These are phyloP conservation scores for Hawksworthiomyces lignivorus DNA, from an alignment of 2,329 filamentous ascomycete species.

Conservation along the genomic window DNA sequence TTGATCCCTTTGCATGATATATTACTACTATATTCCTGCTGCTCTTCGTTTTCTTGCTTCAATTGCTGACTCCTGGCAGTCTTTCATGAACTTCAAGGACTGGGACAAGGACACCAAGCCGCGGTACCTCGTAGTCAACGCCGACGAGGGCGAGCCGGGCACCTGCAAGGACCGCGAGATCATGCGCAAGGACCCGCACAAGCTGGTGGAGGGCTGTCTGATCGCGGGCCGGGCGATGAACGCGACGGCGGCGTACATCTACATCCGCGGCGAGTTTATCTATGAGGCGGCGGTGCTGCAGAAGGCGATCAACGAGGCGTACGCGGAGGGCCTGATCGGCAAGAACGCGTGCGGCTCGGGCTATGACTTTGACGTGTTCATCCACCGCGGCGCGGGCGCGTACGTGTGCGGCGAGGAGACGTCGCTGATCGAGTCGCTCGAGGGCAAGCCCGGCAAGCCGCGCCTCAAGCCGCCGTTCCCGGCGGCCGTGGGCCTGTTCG, in stretches of 20 bases:
- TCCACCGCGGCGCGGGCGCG: constrained; percentile 94
- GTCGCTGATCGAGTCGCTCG: constrained; percentile 92
- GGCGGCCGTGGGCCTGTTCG: constrained; percentile 92
- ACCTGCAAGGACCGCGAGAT: constrained; percentile 99
- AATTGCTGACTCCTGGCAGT: constrained; percentile 41
- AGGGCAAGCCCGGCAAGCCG: constrained; percentile 98
- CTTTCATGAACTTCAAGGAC: constrained; percentile 99
- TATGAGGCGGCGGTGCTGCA: constrained; percentile 91
- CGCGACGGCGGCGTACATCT: constrained; percentile 96
- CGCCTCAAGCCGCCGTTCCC: constrained; percentile 98
- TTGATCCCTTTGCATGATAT: constrained; percentile 5
- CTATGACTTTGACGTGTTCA: constrained; percentile 95
- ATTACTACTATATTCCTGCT: neutral
- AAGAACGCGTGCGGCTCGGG: constrained; percentile 97
- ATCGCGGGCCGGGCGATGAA: constrained; percentile 98
- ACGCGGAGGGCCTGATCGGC: constrained; percentile 86
- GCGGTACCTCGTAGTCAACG: constrained; percentile 94
- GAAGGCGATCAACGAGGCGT: constrained; percentile 94
- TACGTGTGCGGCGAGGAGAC: constrained; percentile 99
- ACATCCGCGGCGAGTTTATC: constrained; percentile 98
- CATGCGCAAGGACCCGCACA: constrained; percentile 99
- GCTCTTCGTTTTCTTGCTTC: constrained; percentile 7
- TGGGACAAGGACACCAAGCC: constrained; percentile 98
- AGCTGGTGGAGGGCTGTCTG: constrained; percentile 94
- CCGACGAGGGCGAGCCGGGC: constrained; percentile 96